Percentiles rank a stretch among this genome's conserved stretches.
Conservation (phyloP, 2,329 filamentous ascomycete genomes). For the Penicillium sp. region DNA sequence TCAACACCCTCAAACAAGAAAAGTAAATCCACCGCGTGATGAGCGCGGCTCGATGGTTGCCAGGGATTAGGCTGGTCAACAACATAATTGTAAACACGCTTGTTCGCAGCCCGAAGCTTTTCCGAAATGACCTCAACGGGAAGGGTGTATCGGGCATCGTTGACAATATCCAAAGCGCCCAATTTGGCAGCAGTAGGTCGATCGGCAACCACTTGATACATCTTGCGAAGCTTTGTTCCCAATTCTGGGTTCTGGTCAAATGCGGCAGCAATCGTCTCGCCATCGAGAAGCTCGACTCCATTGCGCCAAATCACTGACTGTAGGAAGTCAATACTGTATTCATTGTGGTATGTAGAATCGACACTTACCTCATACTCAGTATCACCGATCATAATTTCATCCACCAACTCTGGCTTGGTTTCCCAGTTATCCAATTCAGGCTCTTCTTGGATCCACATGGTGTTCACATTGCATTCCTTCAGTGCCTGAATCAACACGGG, state of each 20-base stretch:
- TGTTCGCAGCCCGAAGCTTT: conserved; percentile 27
- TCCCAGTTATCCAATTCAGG: conserved; percentile 41
- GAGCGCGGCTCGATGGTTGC: conserved; percentile 48
- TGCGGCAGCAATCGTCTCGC: conserved; percentile 34
- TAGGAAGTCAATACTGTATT: not conserved
- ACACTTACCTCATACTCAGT: conserved; percentile 43
- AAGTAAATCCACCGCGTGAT: conserved; percentile 51
- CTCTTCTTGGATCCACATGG: conserved; percentile 47
- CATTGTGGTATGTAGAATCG: not conserved
- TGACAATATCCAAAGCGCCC: conserved; percentile 41
- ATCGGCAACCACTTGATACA: conserved; percentile 45
- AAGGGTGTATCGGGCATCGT: conserved; percentile 33
- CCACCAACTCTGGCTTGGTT: conserved; percentile 30
- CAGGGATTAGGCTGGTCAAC: conserved; percentile 51
- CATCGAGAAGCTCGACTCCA: conserved; percentile 40
- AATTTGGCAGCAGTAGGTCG: conserved; percentile 42
- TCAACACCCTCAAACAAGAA: conserved; percentile 47
- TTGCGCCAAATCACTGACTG: conserved; percentile 49
- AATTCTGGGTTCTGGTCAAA: conserved; percentile 36
- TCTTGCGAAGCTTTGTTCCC: conserved; percentile 34
- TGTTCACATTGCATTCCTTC: conserved; percentile 39
- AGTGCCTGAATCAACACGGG: conserved; percentile 36
- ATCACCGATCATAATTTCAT: conserved; percentile 46
- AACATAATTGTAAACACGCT: conserved; percentile 41
- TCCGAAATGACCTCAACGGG: conserved; percentile 32